phyloP scores from a whole-genome alignment of 331 rosid genomes.

The Malus hybrid region DNA sequence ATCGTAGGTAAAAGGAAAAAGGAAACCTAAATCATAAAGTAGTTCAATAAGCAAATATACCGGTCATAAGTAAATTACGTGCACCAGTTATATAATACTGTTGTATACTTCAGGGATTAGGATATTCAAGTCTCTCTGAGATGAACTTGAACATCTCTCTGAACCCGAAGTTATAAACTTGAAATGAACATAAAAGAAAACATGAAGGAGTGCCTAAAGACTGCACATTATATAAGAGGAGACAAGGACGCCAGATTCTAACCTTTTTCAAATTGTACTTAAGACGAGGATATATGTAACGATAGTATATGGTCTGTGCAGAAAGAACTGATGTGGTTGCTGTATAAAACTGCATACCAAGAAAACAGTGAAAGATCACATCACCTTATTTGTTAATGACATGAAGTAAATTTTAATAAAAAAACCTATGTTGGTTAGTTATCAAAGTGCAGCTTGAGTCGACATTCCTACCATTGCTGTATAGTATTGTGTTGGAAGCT shows the following conservation, averaged over 20 bases:
- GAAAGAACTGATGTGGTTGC: conserved; percentile 43
- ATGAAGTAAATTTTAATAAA: neutral
- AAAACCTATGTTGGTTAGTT: neutral
- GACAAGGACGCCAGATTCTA: neutral
- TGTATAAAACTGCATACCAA: conserved; percentile 57
- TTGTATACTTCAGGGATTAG: neutral
- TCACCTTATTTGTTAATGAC: conserved; percentile 6
- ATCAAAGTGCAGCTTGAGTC: conserved; percentile 7
- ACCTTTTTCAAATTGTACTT: conserved; percentile 40
- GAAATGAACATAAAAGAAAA: neutral
- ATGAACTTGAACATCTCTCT: too few relatives aligned
- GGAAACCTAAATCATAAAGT: neutral
- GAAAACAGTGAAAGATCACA: conserved; percentile 19
- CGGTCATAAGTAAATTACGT: neutral
- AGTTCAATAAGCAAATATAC: neutral
- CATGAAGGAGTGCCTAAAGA: neutral
- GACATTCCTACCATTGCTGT: conserved; percentile 62
- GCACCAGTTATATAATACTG: neutral
- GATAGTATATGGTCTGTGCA: conserved; percentile 52
- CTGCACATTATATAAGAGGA: neutral
- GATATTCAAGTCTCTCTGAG: too few relatives aligned
- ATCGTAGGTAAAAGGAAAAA: neutral
- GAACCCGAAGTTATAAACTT: too few relatives aligned
- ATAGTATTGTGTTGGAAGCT: conserved; percentile 83
- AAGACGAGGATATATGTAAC: conserved; percentile 39